Conservation (phyloP, 208 protist species). For the Leishmania gerbilli region DNA sequence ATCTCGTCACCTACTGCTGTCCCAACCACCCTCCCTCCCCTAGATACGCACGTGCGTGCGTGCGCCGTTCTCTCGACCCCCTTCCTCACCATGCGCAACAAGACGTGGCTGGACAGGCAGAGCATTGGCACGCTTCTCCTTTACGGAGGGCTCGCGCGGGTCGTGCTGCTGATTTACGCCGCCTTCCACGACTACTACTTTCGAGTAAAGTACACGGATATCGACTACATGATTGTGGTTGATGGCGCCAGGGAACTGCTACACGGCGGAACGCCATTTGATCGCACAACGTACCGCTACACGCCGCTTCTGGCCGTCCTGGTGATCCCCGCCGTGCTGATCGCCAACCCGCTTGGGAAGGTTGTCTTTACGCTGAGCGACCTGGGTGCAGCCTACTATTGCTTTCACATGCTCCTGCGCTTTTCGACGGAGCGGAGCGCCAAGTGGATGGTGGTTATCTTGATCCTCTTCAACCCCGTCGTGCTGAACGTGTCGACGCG, state of each 20-base stretch:
- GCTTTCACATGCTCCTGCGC: constrained; percentile 60
- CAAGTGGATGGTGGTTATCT: constrained; percentile 69
- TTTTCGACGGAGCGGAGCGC: constrained; percentile 64
- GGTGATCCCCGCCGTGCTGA: constrained; percentile 77
- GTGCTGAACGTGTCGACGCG: constrained; percentile 92
- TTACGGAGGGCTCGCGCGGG: constrained; percentile 51
- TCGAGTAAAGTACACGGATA: constrained; percentile 96
- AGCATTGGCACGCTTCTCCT: constrained; percentile 45
- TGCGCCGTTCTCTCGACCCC: not conserved
- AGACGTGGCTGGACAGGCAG: constrained; percentile 24
- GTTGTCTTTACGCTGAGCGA: constrained; percentile 87
- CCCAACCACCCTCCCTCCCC: too few relatives aligned
- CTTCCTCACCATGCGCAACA: constrained; percentile 3
- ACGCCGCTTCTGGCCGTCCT: constrained; percentile 91
- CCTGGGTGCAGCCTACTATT: constrained; percentile 72
- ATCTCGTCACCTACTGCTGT: not conserved
- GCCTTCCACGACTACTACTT: constrained; percentile 81
- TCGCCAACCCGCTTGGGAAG: constrained; percentile 78
- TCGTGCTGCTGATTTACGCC: constrained; percentile 77
- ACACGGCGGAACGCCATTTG: constrained; percentile 86
- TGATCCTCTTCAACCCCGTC: constrained; percentile 93
- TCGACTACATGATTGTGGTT: constrained; percentile 96
- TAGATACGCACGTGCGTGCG: not conserved
- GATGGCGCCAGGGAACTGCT: constrained; percentile 90
- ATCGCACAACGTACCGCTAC: constrained; percentile 95